These are phyloP conservation scores for Talaromyces amestolkiae DNA, from an alignment of 2,329 filamentous ascomycete species.

Conservation along the genomic window DNA sequence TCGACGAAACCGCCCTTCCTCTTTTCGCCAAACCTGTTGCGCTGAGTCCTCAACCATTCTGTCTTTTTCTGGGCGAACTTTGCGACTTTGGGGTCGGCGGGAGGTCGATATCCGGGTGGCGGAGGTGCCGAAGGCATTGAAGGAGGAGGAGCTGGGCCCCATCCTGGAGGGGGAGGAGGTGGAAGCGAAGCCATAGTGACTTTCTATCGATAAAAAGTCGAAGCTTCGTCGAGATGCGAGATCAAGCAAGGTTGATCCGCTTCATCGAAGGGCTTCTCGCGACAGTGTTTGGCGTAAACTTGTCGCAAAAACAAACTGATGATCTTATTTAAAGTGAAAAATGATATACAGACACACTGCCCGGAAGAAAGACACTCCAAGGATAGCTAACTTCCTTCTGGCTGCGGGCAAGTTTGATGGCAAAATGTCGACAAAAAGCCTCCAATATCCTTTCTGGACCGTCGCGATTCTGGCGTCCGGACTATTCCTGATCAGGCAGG, in stretches of 20 bases:
- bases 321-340: not conserved
- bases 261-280: slow-evolving; percentile 23
- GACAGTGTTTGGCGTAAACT: not conserved
- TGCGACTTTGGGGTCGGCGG: slow-evolving; percentile 76
- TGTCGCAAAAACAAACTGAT: slow-evolving; percentile 6
- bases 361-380: slow-evolving; percentile 24
- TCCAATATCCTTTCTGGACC: slow-evolving; percentile 16
- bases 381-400: slow-evolving; percentile 28
- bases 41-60: slow-evolving; percentile 90
- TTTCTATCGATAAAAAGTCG: slow-evolving; percentile 19
- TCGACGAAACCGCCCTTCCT: slow-evolving; percentile 94
- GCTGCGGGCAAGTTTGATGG: slow-evolving; percentile 25
- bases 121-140: slow-evolving; percentile 65
- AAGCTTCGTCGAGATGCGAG: slow-evolving; percentile 15
- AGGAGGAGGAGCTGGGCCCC: slow-evolving; percentile 54
- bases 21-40: slow-evolving; percentile 95
- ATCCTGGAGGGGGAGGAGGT: slow-evolving; percentile 67
- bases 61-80: slow-evolving; percentile 99
- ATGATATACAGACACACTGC: slow-evolving; percentile 18
- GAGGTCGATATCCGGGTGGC: slow-evolving; percentile 79
- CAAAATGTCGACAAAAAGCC: slow-evolving; percentile 9
- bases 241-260: slow-evolving; percentile 35
- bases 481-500: slow-evolving; percentile 10
- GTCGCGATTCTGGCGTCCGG: slow-evolving; percentile 18
- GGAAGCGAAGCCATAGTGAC: slow-evolving; percentile 59